Evolutionary conservation across 148 eudicot genomes (phyloP), one percentile per base, ranked within the genome.

Genomic region (Rhododendron ferrugineum): DNA sequence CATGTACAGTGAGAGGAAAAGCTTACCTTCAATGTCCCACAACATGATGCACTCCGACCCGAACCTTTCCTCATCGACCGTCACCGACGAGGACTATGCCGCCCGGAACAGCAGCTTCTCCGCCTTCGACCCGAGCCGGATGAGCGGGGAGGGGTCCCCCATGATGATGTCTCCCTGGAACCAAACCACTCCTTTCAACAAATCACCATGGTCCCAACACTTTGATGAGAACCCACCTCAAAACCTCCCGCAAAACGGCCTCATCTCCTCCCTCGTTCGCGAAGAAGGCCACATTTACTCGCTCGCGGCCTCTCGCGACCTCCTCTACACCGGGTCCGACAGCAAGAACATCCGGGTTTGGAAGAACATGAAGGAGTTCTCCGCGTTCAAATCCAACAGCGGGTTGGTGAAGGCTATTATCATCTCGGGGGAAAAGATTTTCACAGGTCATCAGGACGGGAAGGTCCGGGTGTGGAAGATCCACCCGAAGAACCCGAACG

Each of bases 91-190:
- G 0, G 84, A 46, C 4, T 62, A 73, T 34, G 54, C 50, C 72
- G 7, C 40, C 26, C 85, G 89, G 1, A 84, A 87, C 85, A 91
- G 91, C 89, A 88, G 87, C 78, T 85, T 84, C 87, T 88, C 91
- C 14, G 79, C 85, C 36, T 80, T 86, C 58, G 93, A 91, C 40
- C 80, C 88, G 1, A 86, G 37, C 81, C 90, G 93, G 37, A 50
- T 87, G 82, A 83, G 88, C 85, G 84, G 89, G 5, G 93, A 91
- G 20, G 92, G 88, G 22, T 91, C 93, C 5, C 93, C 93, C 7
- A 86, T 91, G 91, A 90, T 88, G 90, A 91, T 91, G 93, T 91
- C 93, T 0, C 93, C 93, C 0, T 91, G 93, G 93, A 90, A 90
- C 89, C 93, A 91, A 73, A 80, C 77, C 3, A 58, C 78, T 1